Evolutionary conservation across 768 basidiomycete species (phyloP).

Genomic region (Leucogyrophana mollusca): DNA sequence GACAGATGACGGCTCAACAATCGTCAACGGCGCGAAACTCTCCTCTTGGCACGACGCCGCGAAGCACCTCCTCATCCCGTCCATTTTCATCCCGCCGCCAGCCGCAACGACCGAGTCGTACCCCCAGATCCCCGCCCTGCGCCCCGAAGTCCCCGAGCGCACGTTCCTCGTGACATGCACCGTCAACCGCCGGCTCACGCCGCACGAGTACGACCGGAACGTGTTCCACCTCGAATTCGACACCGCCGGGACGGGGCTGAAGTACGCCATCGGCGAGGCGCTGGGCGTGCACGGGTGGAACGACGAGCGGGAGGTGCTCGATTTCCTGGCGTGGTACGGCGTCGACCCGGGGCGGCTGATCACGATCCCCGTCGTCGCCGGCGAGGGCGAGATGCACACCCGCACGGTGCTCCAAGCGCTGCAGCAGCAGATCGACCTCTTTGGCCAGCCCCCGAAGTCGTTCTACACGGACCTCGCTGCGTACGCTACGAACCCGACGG

Average conservation of each 20-base stretch:
- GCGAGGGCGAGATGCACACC: slow-evolving; percentile 76
- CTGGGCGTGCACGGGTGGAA: slow-evolving; percentile 99
- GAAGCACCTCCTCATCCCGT: slow-evolving; percentile 85
- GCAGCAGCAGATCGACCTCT: slow-evolving; percentile 95
- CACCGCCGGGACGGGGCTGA: slow-evolving; percentile 86
- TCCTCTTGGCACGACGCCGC: slow-evolving; percentile 84
- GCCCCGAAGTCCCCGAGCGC: slow-evolving; percentile 84
- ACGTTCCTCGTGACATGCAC: slow-evolving; percentile 93
- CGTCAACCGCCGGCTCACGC: slow-evolving; percentile 93
- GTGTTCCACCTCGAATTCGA: slow-evolving; percentile 99
- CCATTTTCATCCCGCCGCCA: slow-evolving; percentile 58
- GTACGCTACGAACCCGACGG: slow-evolving; percentile 66
- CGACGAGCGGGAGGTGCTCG: slow-evolving; percentile 79
- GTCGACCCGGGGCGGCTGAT: slow-evolving; percentile 77
- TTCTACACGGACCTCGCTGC: slow-evolving; percentile 89
- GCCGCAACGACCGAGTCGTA: slow-evolving; percentile 38
- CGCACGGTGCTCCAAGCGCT: slow-evolving; percentile 94
- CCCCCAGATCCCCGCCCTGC: slow-evolving; percentile 66
- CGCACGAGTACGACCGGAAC: slow-evolving; percentile 94
- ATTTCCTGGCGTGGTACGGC: slow-evolving; percentile 93
- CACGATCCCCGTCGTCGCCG: slow-evolving; percentile 71
- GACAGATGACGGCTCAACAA: slow-evolving; percentile 52
- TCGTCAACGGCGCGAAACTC: slow-evolving; percentile 59
- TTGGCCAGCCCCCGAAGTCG: slow-evolving; percentile 93
- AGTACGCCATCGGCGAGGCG: slow-evolving; percentile 95